phyloP scores from a whole-genome alignment of 140 eudicot genomes.

The Anethum foeniculum region DNA sequence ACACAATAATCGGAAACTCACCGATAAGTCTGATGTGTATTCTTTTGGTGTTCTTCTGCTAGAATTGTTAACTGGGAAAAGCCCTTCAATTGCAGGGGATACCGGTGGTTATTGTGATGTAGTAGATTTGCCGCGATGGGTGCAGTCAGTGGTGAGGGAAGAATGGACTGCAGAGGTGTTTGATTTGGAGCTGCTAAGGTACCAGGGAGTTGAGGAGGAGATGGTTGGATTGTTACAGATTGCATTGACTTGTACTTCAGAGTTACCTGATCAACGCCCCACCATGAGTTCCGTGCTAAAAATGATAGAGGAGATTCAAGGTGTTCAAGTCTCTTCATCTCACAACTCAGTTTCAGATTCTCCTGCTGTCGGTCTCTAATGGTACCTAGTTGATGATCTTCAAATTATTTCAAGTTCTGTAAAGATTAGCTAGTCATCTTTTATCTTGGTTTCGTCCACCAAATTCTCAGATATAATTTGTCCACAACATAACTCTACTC shows the following conservation, averaged over 20 bases:
- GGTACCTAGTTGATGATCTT: conserved; percentile 52
- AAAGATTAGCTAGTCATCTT: neutral
- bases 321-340: conserved; percentile 67
- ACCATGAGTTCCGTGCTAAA: conserved; percentile 55
- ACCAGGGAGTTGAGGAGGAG: conserved; percentile 88
- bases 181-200: conserved; percentile 89
- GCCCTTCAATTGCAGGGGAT: conserved; percentile 56
- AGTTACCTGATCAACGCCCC: conserved; percentile 77
- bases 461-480: neutral
- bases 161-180: conserved; percentile 99
- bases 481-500: neutral
- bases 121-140: conserved; percentile 90
- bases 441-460: neutral
- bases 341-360: conserved; percentile 73
- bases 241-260: conserved; percentile 74
- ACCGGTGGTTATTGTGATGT: conserved; percentile 59
- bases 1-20: conserved; percentile 46
- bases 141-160: conserved; percentile 89
- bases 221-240: conserved; percentile 93
- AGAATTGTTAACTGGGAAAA: conserved; percentile 77
- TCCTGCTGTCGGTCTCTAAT: conserved; percentile 47
- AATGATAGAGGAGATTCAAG: conserved; percentile 85
- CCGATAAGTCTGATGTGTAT: conserved; percentile 73
- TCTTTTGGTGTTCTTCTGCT: conserved; percentile 77
- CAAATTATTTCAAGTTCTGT: neutral